A percentile compares a stretch with the other conserved stretches of the same genome.
Evolutionary conservation across 2,329 filamentous ascomycete genomes (phyloP).

Genomic region (Blastomyces parvus): DNA sequence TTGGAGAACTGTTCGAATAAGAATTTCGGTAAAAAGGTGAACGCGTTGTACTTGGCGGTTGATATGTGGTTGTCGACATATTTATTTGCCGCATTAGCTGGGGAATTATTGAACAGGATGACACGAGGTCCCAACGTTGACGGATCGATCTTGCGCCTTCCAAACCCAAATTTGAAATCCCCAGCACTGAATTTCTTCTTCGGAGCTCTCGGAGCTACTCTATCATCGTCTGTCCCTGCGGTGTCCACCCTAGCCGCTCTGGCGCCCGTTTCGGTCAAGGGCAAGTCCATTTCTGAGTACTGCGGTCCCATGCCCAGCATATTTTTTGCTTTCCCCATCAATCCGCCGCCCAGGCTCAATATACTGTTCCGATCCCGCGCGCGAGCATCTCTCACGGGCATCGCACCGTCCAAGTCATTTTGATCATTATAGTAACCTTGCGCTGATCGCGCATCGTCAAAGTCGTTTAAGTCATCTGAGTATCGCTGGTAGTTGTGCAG

Average conservation of each 20-base stretch:
- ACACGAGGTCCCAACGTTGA: constrained; percentile 83
- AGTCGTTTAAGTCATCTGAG: constrained; percentile 70
- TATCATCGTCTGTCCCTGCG: constrained; percentile 33
- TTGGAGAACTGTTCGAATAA: constrained; percentile 98
- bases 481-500: constrained; percentile 86
- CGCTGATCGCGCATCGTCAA: constrained; percentile 64
- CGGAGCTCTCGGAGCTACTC: constrained; percentile 33
- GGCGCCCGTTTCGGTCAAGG: constrained; percentile 68
- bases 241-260: constrained; percentile 40
- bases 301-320: constrained; percentile 75
- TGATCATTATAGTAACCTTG: constrained; percentile 62
- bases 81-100: constrained; percentile 79
- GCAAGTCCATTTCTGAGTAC: constrained; percentile 98
- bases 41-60: constrained; percentile 91
- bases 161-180: constrained; percentile 89
- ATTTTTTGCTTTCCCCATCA: constrained; percentile 80
- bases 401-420: constrained; percentile 38
- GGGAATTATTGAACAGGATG: constrained; percentile 92
- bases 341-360: constrained; percentile 71
- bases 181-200: constrained; percentile 56
- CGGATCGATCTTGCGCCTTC: constrained; percentile 73
- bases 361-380: constrained; percentile 80
- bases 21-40: constrained; percentile 93
- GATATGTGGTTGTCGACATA: constrained; percentile 96
- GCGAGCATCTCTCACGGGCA: constrained; percentile 34